phyloP scores from a whole-genome alignment of 2,329 filamentous ascomycete genomes.

The Botryotinia globosa region DNA sequence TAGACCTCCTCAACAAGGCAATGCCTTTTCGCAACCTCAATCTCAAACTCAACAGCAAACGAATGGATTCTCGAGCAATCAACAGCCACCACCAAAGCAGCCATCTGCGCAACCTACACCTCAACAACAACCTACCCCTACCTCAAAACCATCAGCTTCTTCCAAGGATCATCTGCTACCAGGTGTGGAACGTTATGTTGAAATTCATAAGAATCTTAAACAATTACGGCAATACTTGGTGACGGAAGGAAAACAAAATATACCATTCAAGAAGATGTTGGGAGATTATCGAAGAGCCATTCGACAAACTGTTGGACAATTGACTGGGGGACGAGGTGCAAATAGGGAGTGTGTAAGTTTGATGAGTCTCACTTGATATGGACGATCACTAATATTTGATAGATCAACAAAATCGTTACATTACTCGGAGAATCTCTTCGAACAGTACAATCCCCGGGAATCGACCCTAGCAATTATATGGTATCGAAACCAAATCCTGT shows the following conservation, averaged over 20 bases:
- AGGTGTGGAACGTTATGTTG: conserved; percentile 47
- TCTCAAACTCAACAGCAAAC: neutral
- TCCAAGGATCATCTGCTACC: conserved; percentile 28
- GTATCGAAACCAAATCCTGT: conserved; percentile 46
- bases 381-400: conserved; percentile 20
- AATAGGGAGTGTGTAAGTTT: conserved; percentile 56
- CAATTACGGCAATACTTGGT: conserved; percentile 52
- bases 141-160: neutral
- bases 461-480: conserved; percentile 56
- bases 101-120: neutral
- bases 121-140: conserved; percentile 7
- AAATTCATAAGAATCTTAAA: conserved; percentile 67
- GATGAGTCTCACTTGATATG: neutral
- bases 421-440: neutral
- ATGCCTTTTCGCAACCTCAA: neutral
- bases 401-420: conserved; percentile 35
- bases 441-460: conserved; percentile 24
- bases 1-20: conserved; percentile 6
- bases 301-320: conserved; percentile 68
- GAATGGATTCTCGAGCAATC: neutral
- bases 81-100: conserved; percentile 1
- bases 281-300: conserved; percentile 72
- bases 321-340: conserved; percentile 61
- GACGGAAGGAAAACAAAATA: conserved; percentile 54
- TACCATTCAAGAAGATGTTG: conserved; percentile 57